Conservation (phyloP, 2,329 filamentous ascomycete species). For the Moelleriella libera region DNA sequence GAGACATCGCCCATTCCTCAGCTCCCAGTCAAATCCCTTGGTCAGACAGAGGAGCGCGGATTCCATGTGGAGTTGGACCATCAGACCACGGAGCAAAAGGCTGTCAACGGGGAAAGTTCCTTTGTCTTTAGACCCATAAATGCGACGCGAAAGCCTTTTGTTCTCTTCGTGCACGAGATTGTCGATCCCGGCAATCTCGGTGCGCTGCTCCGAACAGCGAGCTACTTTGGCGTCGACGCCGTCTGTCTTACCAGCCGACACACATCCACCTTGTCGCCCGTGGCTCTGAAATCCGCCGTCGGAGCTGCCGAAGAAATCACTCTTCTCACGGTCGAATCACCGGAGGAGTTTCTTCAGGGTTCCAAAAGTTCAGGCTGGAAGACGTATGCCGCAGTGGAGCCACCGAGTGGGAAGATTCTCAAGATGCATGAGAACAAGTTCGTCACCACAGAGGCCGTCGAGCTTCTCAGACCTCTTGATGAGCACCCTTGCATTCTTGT, state of each 20-base stretch:
- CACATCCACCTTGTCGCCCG: slow-evolving; percentile 60
- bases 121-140: slow-evolving; percentile 25
- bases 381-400: slow-evolving; percentile 61
- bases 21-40: slow-evolving; percentile 48
- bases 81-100: slow-evolving; percentile 61
- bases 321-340: slow-evolving; percentile 54
- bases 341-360: slow-evolving; percentile 53
- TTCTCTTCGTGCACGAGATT: slow-evolving; percentile 63
- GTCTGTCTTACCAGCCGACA: slow-evolving; percentile 62
- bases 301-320: slow-evolving; percentile 74
- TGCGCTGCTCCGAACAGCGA: slow-evolving; percentile 73
- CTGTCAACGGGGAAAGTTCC: slow-evolving; percentile 53
- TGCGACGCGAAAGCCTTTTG: slow-evolving; percentile 43
- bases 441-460: slow-evolving; percentile 34
- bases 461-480: slow-evolving; percentile 35
- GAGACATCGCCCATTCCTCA: slow-evolving; percentile 76
- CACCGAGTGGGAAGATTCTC: slow-evolving; percentile 19
- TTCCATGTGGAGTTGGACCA: slow-evolving; percentile 48
- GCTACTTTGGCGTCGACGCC: slow-evolving; percentile 81
- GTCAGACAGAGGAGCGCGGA: slow-evolving; percentile 30
- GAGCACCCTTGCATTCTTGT: slow-evolving; percentile 62
- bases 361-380: slow-evolving; percentile 66
- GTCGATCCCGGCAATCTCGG: slow-evolving; percentile 84
- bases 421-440: slow-evolving; percentile 24
- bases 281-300: slow-evolving; percentile 75